Evolutionary conservation across 2,329 filamentous ascomycete species (phyloP), one percentile per base, ranked within the genome.

Genomic region (Cladophialophora exuberans): DNA sequence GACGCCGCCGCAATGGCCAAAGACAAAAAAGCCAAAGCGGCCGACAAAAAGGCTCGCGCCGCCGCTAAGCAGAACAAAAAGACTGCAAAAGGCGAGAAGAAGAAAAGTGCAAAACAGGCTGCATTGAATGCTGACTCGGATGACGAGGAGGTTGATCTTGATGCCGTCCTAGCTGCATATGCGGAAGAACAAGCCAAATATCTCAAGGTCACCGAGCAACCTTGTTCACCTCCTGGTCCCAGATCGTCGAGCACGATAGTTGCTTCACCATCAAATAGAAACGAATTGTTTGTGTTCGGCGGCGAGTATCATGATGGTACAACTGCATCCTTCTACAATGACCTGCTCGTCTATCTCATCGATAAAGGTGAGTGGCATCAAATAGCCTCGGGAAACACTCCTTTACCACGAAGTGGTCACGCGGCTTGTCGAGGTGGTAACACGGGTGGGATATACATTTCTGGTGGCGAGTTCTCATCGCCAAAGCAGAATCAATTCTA

Each of bases 401-500:
- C 94, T 1, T 79, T 97, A 30, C 94, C 94, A 10, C 82, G 94
- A 57, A 93, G 88, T 57, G 94, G 94, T 2, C 94, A 97, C 79
- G 93, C 94, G 13, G 97, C 92, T 90, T 95, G 90, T 66, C 83
- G 91, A 55, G 91, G 89, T 54, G 89, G 88, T 43, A 96, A 97
- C 72, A 83, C 87, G 13, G 88, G 87, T 60, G 85, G 88, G 28
- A 83, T 97, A 48, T 99, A 96, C 70, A 76, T 99, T 13, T 97
- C 97, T 67, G 94, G 94, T 61, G 94, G 76, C 58, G 94, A 99
- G 73, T 99, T 99, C 72, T 95, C 89, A 54, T 93, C 88, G 23
- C 94, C 94, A 2, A 97, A 97, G 70, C 94, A 97, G 73, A 94
- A 94, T 3, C 97, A 93, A 0, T 99, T 99, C 68, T 97, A 99